Evolutionary conservation across 176 grass and related monocot genomes (phyloP), one percentile per base, ranked within the genome.

Genomic region (Triticum turgidum): DNA sequence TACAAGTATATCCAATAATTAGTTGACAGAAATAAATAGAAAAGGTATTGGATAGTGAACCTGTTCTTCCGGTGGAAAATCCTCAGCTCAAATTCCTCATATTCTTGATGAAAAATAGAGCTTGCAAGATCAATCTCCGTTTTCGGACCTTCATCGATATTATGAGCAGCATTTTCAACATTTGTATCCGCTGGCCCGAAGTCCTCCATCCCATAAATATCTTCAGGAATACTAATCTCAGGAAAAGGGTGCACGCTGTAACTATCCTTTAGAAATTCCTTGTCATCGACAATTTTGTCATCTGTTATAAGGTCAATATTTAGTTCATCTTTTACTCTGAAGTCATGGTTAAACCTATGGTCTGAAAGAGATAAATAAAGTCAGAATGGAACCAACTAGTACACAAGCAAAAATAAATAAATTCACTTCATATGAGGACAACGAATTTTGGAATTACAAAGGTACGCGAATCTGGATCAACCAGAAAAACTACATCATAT

Each of bases 31-130:
- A 65, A 25, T 72, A 88, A 78, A 63, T 45, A 91, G 74, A 35
- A 69, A 54, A 76, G 11, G 69, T 41, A 65, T 63, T 35, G 84
- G 54, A 82, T 73, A 44, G 39, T 35, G 34, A 77, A 91, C 90
- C 86, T 91, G 86, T 97, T 99, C 65, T 94, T 99, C 72, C 94
- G 89, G 78, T 94, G 92, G 73, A 99, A 93, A 84, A 99, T 93
- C 88, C 82, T 92, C 90, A 99, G 64, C n/a, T 93, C 87, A 88
- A 97, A 97, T 82, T 78, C 84, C 39, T 99, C 97, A 58, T 94
- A 96, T 90, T 97, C 94, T 42, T 91, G 86, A 67, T 61, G 37
- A 79, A 92, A 94, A 86, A 90, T 83, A 77, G 76, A 85, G 71
- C 94, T 63, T 76, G 49, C 92, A 91, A 85, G 85, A 78, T 90